These are phyloP conservation scores for Pseudocercospora fijiensis DNA, from an alignment of 2,329 filamentous ascomycete species.

Conservation along the genomic window DNA sequence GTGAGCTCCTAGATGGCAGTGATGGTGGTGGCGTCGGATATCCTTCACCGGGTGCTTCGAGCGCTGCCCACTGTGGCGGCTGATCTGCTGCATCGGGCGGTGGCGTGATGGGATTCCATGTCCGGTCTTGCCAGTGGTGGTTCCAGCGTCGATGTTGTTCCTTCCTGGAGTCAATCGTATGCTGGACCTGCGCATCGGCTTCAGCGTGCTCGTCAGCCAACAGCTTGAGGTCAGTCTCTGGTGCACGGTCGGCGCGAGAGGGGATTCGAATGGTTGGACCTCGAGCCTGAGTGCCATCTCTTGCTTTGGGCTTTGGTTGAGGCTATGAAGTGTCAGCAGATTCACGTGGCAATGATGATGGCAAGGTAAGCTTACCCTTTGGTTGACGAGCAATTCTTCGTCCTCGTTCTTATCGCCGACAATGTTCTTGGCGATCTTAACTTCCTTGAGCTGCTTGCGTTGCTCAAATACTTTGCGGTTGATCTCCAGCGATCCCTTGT, in stretches of 20 bases:
- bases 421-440: constrained; percentile 84
- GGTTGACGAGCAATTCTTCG: constrained; percentile 84
- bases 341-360: not conserved
- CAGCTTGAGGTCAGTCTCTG: constrained; percentile 75
- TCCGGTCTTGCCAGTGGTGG: constrained; percentile 82
- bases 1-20: constrained; percentile 43
- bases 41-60: constrained; percentile 25
- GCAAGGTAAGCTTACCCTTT: constrained; percentile 64
- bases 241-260: constrained; percentile 62
- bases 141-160: constrained; percentile 92
- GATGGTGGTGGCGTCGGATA: constrained; percentile 52
- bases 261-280: constrained; percentile 47
- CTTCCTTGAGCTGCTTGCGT: constrained; percentile 76
- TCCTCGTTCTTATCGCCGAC: constrained; percentile 80
- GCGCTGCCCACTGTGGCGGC: constrained; percentile 33
- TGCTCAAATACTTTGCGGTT: constrained; percentile 82
- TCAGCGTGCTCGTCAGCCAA: constrained; percentile 76
- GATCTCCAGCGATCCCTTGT: constrained; percentile 71
- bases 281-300: constrained; percentile 63
- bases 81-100: constrained; percentile 56
- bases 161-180: constrained; percentile 82
- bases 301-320: constrained; percentile 54
- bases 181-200: constrained; percentile 75
- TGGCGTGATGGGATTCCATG: constrained; percentile 79
- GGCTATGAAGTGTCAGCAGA: constrained; percentile 30